phyloP scores from a whole-genome alignment of 1,284 basidiomycete genomes.

The Moniliophthora roreri region DNA sequence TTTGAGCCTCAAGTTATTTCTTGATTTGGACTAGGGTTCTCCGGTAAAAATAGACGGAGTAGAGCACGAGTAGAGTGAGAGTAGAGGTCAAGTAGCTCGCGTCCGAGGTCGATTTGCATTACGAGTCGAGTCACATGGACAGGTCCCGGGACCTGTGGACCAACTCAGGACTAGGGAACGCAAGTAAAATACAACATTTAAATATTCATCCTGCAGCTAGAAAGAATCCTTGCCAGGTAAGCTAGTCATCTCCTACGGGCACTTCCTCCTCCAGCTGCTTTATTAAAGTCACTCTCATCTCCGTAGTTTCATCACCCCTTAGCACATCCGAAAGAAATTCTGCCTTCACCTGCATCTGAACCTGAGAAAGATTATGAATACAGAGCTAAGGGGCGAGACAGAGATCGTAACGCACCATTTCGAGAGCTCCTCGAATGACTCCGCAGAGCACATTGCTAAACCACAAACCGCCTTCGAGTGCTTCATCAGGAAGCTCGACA shows the following conservation, averaged over 20 bases:
- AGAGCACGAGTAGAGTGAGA: too few species aligned
- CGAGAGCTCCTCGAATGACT: slow-evolving; percentile 88
- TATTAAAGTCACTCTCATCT: slow-evolving; percentile 88
- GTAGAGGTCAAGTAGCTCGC: too few species aligned
- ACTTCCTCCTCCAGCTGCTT: slow-evolving; percentile 96
- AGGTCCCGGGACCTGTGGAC: too few species aligned
- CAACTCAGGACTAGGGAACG: too few species aligned
- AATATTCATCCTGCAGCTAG: too few species aligned
- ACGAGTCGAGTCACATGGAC: too few species aligned
- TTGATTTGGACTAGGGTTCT: too few species aligned
- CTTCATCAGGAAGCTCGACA: slow-evolving; percentile 95
- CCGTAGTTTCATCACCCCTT: slow-evolving; percentile 92
- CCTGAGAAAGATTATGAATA: slow-evolving; percentile 45
- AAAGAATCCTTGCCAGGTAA: not conserved
- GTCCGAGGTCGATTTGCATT: too few species aligned
- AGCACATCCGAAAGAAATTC: slow-evolving; percentile 90
- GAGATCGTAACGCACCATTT: slow-evolving; percentile 75
- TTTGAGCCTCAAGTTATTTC: too few species aligned
- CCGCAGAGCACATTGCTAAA: slow-evolving; percentile 97
- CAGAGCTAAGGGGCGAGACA: slow-evolving; percentile 14
- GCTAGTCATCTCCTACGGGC: slow-evolving; percentile 76
- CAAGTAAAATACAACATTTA: too few species aligned
- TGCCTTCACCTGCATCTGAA: slow-evolving; percentile 95
- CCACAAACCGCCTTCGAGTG: slow-evolving; percentile 90
- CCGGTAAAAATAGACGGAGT: too few species aligned